Percentiles rank a stretch among this genome's conserved stretches.
Evolutionary conservation across 2,329 filamentous ascomycete species (phyloP).

Genomic region (Neurospora crassa): DNA sequence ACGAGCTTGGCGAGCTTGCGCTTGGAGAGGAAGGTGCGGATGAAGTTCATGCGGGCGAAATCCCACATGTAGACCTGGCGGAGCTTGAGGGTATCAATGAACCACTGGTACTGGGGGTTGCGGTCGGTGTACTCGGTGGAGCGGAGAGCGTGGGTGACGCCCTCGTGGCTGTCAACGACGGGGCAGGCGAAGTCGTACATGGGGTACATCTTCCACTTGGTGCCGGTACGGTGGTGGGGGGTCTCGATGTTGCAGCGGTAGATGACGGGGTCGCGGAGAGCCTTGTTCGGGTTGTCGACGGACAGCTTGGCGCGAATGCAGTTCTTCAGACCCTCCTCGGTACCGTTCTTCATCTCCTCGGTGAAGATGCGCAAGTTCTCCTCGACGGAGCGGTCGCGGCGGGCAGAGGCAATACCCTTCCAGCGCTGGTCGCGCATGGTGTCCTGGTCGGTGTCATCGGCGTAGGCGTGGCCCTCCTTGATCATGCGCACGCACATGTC

Average conservation of each 20-base stretch:
- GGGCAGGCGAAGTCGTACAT: constrained; percentile 84
- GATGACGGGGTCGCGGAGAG: constrained; percentile 92
- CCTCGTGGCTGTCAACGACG: constrained; percentile 70
- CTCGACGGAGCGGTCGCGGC: constrained; percentile 68
- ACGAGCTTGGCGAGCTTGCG: constrained; percentile 79
- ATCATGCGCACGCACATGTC: constrained; percentile 78
- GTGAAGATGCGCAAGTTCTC: constrained; percentile 73
- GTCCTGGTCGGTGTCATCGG: constrained; percentile 87
- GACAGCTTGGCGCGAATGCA: constrained; percentile 95
- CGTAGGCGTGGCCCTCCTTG: constrained; percentile 79
- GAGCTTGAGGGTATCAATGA: constrained; percentile 63
- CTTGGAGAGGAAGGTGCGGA: constrained; percentile 75
- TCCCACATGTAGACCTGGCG: constrained; percentile 78
- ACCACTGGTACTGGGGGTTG: constrained; percentile 82
- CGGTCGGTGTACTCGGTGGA: constrained; percentile 84
- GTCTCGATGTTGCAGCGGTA: constrained; percentile 76
- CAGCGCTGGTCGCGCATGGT: constrained; percentile 78
- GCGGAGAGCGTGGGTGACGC: constrained; percentile 72
- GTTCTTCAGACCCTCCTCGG: constrained; percentile 68
- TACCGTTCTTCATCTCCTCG: constrained; percentile 85
- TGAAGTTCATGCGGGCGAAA: constrained; percentile 76
- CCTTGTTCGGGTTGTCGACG: constrained; percentile 86
- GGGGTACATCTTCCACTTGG: constrained; percentile 75
- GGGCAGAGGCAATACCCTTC: constrained; percentile 72
- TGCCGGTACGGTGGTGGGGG: constrained; percentile 68